Percentiles rank a stretch among this genome's conserved stretches.
Evolutionary conservation across 345 rosid genomes (phyloP).

Genomic region (Ceriops zippeliana): DNA sequence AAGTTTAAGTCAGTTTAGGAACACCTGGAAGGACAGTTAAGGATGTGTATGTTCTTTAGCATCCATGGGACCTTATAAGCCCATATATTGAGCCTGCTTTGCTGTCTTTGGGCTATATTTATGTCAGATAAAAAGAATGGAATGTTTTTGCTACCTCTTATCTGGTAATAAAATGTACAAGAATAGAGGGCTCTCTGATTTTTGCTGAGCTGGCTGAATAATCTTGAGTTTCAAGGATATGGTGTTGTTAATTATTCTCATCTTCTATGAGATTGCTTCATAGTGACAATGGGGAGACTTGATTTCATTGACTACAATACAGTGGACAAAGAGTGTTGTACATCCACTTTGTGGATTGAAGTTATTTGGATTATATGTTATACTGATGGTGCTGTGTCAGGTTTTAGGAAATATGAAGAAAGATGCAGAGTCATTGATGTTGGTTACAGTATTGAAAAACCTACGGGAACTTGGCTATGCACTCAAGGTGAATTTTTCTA

Average conservation of each 20-base stretch:
- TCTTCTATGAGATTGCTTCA: background rate
- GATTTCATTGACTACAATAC: background rate
- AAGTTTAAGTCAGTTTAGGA: background rate
- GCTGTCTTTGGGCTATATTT: background rate
- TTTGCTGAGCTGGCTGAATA: background rate
- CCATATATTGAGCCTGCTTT: background rate
- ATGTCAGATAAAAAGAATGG: too few relatives aligned
- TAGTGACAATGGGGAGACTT: background rate
- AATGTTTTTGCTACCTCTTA: background rate
- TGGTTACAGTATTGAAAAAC: slow-evolving; percentile 72
- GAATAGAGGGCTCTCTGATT: background rate
- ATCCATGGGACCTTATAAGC: background rate
- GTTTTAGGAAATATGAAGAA: slow-evolving; percentile 70
- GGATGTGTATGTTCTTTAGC: slow-evolving; percentile 1
- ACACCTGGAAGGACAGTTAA: background rate
- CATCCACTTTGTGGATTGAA: background rate
- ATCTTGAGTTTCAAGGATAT: background rate
- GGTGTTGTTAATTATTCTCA: background rate
- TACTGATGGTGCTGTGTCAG: slow-evolving; percentile 38
- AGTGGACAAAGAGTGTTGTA: background rate
- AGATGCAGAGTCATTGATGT: slow-evolving; percentile 67
- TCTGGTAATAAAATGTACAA: background rate
- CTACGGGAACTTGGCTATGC: slow-evolving; percentile 76
- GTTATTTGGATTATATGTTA: background rate
- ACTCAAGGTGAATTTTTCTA: slow-evolving; percentile 50